Conservation (phyloP, 1,284 basidiomycete genomes). For the Heterobasidion parviporum region DNA sequence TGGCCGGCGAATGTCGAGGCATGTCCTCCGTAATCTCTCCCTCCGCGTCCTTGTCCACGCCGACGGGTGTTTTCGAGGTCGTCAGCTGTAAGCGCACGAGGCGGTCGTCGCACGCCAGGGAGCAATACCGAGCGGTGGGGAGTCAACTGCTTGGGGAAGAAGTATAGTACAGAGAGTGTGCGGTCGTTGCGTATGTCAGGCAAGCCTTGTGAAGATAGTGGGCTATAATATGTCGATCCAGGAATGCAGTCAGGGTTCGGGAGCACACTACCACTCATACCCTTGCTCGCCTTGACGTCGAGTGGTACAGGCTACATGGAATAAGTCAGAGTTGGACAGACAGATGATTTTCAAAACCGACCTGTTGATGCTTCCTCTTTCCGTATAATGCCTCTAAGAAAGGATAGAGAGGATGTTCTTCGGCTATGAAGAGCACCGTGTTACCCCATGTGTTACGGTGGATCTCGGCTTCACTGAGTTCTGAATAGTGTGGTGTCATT, state of each 20-base stretch:
- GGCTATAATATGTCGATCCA: conserved; percentile 83
- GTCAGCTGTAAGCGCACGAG: conserved; percentile 55
- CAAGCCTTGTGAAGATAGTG: conserved; percentile 47
- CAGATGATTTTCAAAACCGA: conserved; percentile 28
- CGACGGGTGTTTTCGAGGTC: conserved; percentile 66
- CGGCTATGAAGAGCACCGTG: conserved; percentile 80
- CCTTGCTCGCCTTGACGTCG: conserved; percentile 64
- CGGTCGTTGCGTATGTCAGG: conserved; percentile 83
- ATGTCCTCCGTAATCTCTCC: conserved; percentile 15
- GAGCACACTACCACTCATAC: conserved; percentile 75
- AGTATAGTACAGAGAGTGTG: conserved; percentile 83
- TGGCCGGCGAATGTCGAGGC: conserved; percentile 9
- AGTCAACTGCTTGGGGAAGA: conserved; percentile 80
- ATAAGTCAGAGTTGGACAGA: conserved; percentile 10
- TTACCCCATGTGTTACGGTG: conserved; percentile 83
- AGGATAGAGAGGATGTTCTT: conserved; percentile 81
- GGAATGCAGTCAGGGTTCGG: conserved; percentile 89
- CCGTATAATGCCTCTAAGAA: conserved; percentile 85
- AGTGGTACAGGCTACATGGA: conserved; percentile 52
- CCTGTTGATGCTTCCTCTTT: conserved; percentile 76
- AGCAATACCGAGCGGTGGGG: conserved; percentile 86
- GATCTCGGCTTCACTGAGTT: conserved; percentile 77
- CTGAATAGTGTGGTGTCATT: conserved; percentile 68
- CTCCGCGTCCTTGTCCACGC: conserved; percentile 28
- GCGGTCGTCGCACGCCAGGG: conserved; percentile 59